Evolutionary conservation across 2,329 filamentous ascomycete species (phyloP), one percentile per base, ranked within the genome.

Genomic region (Rachicladosporium sp.): DNA sequence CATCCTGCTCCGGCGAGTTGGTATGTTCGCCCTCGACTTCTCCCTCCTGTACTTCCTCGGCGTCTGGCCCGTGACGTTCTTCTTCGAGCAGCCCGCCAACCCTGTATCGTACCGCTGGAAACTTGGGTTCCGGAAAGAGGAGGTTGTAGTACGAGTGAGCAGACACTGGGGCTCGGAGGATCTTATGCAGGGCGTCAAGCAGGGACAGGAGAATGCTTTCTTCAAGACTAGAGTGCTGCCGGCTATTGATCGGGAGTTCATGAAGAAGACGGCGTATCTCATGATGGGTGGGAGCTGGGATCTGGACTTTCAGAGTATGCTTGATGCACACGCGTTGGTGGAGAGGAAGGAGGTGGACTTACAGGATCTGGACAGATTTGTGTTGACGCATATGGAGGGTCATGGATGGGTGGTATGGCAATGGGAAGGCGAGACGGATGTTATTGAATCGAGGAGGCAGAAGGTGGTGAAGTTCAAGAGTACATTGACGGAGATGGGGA

Each of bases 261-360:
- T 89, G 51, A 67, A 72, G 50, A 94, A 93, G 71, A 94, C 87
- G 23, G 87, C 86, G 12, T 93, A 93, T 56, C 63, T 93, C 46
- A 78, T 91, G 49, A 82, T 93, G 69, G 83, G 88, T 56, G 74
- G 72, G 45, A 74, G 86, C 45, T 96, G 86, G 80, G 83, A 93
- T 59, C 66, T 95, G 44, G 87, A 94, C 58, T 95, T 88, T 72
- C 70, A 70, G 35, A 71, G 73, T 12, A 95, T 95, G 84, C 66
- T 86, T 9, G 64, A 71, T 45, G 85, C 84, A 3, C 81, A 85
- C 34, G 64, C 65, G 29, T 60, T 93, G 48, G 72, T 87, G 1
- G 77, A 78, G 56, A 66, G 69, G 27, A 77, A 76, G 52, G 67
- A 70, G 12, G 43, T 75, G 4, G 56, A 62, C 13, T 56, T 84